A percentile compares a stretch with the other conserved stretches of the same genome.
These are phyloP conservation scores for Salicornia ramosissima DNA, from an alignment of 148 eudicot species.

Conservation along the genomic window DNA sequence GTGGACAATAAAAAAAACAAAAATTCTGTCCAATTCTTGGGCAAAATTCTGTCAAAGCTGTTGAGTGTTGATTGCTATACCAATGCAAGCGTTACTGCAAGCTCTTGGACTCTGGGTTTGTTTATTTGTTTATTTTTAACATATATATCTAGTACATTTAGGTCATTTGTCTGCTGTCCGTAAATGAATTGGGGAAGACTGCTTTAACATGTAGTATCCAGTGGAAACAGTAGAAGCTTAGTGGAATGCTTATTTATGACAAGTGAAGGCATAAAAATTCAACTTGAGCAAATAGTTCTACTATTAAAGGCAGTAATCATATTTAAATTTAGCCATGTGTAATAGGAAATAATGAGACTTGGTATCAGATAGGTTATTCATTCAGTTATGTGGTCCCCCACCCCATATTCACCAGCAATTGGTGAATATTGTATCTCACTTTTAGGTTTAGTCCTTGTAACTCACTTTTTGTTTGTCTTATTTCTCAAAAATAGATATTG, in stretches of 20 bases:
- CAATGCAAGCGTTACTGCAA: no score
- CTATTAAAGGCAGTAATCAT: not conserved
- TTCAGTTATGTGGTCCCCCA: not conserved
- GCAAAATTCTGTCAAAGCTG: no score
- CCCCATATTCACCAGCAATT: no score
- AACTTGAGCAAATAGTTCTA: not conserved
- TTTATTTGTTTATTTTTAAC: no score
- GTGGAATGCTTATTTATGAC: not conserved
- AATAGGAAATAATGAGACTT: not conserved
- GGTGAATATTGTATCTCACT: no score
- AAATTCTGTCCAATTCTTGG: no score
- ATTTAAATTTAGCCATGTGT: not conserved
- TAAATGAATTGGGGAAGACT: not conserved
- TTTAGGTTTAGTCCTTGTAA: not conserved
- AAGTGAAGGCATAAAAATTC: not conserved
- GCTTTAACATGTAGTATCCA: not conserved
- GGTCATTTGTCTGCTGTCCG: no score
- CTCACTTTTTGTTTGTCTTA: not conserved
- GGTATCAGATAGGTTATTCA: not conserved
- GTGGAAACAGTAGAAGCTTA: not conserved
- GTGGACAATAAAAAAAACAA: no score
- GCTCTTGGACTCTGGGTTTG: no score
- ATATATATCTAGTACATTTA: no score
- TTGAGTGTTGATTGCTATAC: no score
- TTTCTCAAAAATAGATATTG: slow-evolving; percentile 56